Percentiles rank a stretch among this genome's conserved stretches.
Conservation (phyloP, 2,329 filamentous ascomycete genomes). For the Colletotrichum lentis region DNA sequence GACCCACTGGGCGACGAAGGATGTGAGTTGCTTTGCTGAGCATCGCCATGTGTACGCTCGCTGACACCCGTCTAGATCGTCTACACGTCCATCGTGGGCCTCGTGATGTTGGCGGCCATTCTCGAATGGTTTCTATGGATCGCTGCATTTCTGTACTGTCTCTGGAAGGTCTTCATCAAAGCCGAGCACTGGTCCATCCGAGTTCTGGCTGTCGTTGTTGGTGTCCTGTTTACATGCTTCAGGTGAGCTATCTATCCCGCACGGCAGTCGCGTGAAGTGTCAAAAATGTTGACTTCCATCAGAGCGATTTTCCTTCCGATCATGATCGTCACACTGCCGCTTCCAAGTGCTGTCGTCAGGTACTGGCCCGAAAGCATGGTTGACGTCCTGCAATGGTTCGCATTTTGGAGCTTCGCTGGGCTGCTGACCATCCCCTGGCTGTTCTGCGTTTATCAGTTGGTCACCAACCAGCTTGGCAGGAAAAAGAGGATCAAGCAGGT, state of each 20-base stretch:
- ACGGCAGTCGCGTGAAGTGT: background rate
- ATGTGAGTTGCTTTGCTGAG: conserved; percentile 45
- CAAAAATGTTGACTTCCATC: conserved; percentile 34
- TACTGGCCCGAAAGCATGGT: conserved; percentile 78
- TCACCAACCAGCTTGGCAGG: conserved; percentile 85
- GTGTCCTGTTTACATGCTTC: conserved; percentile 65
- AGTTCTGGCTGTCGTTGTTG: conserved; percentile 78
- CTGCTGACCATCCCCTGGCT: conserved; percentile 90
- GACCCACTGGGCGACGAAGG: conserved; percentile 60
- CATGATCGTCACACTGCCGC: conserved; percentile 90
- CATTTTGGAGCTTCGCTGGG: conserved; percentile 90
- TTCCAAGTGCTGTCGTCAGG: conserved; percentile 75
- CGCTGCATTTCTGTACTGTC: conserved; percentile 90
- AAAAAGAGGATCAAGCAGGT: conserved; percentile 83
- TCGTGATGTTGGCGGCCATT: conserved; percentile 83
- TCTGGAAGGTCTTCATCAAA: conserved; percentile 87
- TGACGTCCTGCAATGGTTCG: conserved; percentile 85
- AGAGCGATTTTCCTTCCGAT: conserved; percentile 86
- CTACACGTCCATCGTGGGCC: conserved; percentile 81
- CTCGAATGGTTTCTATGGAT: conserved; percentile 97
- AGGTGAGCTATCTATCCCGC: background rate
- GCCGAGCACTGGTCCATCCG: conserved; percentile 87
- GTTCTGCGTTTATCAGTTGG: conserved; percentile 89
- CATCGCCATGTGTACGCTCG: background rate
- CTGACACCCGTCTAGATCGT: conserved; percentile 69